Evolutionary conservation across 2,329 filamentous ascomycete species (phyloP).

Genomic region (Venturia aucupariae): DNA sequence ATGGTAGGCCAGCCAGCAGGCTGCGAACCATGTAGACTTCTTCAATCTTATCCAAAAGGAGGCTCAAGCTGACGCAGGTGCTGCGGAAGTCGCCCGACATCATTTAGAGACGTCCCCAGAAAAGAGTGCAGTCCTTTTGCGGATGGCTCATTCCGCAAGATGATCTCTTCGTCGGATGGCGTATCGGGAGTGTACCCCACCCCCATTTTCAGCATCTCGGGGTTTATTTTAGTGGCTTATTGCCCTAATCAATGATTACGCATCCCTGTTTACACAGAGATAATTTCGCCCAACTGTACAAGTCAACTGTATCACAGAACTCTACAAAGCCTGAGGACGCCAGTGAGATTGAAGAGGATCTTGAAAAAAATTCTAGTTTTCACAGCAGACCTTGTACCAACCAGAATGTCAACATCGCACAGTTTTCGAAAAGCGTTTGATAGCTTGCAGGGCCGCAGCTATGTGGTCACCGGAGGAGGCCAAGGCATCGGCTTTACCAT

Average conservation of each 20-base stretch:
- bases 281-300: no score
- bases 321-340: neutral
- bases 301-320: no score
- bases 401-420: neutral
- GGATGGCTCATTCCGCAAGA: neutral
- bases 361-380: neutral
- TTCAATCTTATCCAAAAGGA: neutral
- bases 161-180: neutral
- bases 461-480: constrained; percentile 19
- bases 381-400: neutral
- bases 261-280: neutral
- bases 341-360: neutral
- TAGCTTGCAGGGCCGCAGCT: constrained; percentile 17
- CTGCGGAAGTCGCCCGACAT: neutral
- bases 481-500: constrained; percentile 20
- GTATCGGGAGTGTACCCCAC: neutral
- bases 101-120: neutral
- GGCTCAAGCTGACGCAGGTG: neutral
- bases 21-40: neutral
- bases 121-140: neutral
- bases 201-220: neutral
- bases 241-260: neutral
- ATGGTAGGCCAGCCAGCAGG: no score
- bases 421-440: constrained; percentile 1
- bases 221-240: neutral